Evolutionary conservation across 129 eudicot species (phyloP).

Genomic region (Helichrysum umbraculigerum): DNA sequence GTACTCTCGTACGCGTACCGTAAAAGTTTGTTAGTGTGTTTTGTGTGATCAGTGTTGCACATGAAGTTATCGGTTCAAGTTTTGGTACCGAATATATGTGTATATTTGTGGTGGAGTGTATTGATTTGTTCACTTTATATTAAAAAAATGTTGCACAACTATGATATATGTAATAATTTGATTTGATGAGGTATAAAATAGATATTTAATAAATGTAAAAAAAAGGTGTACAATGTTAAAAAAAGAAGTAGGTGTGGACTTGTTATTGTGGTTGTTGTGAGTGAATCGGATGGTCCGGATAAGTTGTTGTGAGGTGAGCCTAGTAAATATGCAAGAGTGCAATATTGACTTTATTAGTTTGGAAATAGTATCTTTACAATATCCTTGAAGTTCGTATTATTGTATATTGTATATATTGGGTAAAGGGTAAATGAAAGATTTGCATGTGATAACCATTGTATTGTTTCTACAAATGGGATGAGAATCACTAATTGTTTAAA

Average conservation of each 20-base stretch:
- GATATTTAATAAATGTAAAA: too few relatives aligned
- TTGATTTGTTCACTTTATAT: too few relatives aligned
- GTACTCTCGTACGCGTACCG: too few relatives aligned
- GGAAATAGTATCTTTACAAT: neutral
- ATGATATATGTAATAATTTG: too few relatives aligned
- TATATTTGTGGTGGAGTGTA: too few relatives aligned
- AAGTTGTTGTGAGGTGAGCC: slow-evolving; percentile 21
- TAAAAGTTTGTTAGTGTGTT: too few relatives aligned
- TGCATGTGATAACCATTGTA: neutral
- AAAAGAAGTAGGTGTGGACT: slow-evolving; percentile 5
- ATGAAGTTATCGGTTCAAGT: too few relatives aligned
- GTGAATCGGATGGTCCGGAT: slow-evolving; percentile 25
- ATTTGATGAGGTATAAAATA: too few relatives aligned
- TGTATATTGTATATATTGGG: neutral
- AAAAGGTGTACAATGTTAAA: neutral
- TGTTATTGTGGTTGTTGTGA: slow-evolving; percentile 15
- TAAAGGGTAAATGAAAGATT: neutral
- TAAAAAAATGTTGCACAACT: too few relatives aligned
- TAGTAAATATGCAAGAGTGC: slow-evolving; percentile 11
- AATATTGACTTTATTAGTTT: neutral
- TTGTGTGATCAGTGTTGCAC: too few relatives aligned
- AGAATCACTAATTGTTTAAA: neutral
- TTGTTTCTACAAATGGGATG: slow-evolving; percentile 1
- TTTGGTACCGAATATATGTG: too few relatives aligned
- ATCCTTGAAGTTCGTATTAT: slow-evolving; percentile 18